phyloP scores from a whole-genome alignment of 2,329 filamentous ascomycete genomes.

The Raffaelea ambrosiae region DNA sequence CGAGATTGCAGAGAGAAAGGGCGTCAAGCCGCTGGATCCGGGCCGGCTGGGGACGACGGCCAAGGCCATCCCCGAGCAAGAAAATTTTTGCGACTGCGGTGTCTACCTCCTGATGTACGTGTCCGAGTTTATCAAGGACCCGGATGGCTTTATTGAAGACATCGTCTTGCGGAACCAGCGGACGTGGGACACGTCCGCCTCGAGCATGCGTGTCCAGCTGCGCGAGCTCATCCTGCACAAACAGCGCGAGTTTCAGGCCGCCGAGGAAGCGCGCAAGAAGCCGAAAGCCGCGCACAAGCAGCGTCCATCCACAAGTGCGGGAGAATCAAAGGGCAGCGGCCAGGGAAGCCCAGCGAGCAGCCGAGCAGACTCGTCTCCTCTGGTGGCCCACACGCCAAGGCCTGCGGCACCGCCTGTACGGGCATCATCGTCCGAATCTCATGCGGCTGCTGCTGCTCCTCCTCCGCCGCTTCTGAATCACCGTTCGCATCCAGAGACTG shows the following conservation, averaged over 20 bases:
- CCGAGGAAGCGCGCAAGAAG: constrained; percentile 18
- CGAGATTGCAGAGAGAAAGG: constrained; percentile 60
- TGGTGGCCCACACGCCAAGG: too few species aligned
- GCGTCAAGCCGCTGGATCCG: constrained; percentile 28
- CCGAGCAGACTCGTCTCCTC: too few species aligned
- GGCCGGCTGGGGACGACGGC: constrained; percentile 52
- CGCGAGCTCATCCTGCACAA: constrained; percentile 57
- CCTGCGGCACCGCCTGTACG: too few species aligned
- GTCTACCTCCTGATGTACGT: constrained; percentile 80
- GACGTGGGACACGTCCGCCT: constrained; percentile 45
- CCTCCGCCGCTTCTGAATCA: too few species aligned
- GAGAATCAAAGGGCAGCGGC: neutral
- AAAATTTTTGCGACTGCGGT: constrained; percentile 84
- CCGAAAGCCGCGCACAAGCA: neutral
- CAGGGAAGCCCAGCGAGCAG: neutral
- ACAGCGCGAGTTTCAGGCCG: constrained; percentile 46
- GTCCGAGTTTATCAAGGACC: constrained; percentile 68
- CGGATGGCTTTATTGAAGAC: constrained; percentile 58
- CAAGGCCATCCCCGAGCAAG: constrained; percentile 66
- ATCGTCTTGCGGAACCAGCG: constrained; percentile 52
- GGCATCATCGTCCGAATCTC: too few species aligned
- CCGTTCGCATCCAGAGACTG: too few species aligned
- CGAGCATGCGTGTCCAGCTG: constrained; percentile 55
- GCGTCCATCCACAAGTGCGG: too few species aligned
- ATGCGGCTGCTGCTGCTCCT: too few species aligned